Base-by-base conservation (phyloP, 2,329 filamentous ascomycete species). In the Xylariaceae sp. region DNA sequence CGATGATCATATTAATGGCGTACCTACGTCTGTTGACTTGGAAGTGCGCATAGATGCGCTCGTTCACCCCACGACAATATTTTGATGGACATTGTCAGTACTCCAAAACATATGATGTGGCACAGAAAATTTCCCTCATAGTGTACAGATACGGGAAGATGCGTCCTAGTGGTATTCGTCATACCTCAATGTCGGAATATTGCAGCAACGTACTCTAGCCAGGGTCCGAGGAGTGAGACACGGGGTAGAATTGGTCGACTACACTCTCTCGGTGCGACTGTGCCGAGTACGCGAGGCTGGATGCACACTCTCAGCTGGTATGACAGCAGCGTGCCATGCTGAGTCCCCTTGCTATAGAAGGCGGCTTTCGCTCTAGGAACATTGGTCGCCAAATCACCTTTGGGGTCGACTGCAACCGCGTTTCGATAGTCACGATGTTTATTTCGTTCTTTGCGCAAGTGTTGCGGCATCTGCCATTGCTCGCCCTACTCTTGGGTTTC, bases 401-500 rank as follows among this genome's bases (percentile, higher is more conserved):
- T 19, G 40, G 17, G 33, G 18, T 38, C 18, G 10, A 39, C 10
- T 36, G 38, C 47, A 22, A 17, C 18, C 40, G 22, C 22, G 22
- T 5, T 7, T 7, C 31, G 7, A 44, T 31, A 36, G 18, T 31
- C 17, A 19, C 31, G 17, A 44, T 44, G 40, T 40, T 49, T 16
- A 5, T 49, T 19, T 13, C 39, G 17, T 39, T 38, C 11, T 31
- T 49, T 22, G 14, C 47, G 17, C 47, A 22, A 44, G 31, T 49
- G 18, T 44, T 11, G 31, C 47, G 39, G 22, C 39, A 12, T 18
- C 38, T 49, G 40, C 47, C 47, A 14, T 31, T 44, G 28, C 13
- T 49, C 31, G 47, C 47, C 13, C 31, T 18, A 19, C 6, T 49
- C 47, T 43, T 44, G 14, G 13, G 47, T 31, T 22, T 43, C 44